Base-by-base conservation (phyloP, 169 alveolate species). In the Plasmodium vinckei region DNA sequence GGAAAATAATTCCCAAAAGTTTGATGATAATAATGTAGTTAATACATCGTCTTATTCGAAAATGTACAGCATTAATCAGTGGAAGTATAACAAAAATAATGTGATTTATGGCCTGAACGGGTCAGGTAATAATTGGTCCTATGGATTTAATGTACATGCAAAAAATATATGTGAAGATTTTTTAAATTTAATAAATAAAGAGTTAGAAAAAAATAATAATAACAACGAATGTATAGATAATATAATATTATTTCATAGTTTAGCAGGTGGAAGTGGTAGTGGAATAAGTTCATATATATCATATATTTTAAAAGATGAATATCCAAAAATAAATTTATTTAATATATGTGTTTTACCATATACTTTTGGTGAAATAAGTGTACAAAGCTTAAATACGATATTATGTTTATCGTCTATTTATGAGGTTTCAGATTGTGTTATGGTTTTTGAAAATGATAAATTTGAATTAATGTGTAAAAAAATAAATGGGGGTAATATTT, bases 241-340 rank as follows among this genome's bases (percentile, higher is more conserved):
- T 19, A 82, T 92, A 17, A n/a, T 92, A 12, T 88, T 92, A 6
- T 87, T 92, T 17, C 93, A 63, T 59, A 92, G 94, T 70, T 47
- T 92, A 47, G 93, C 92, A 0, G 94, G 94, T 13, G 94, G 94
- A 3, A 73, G 93, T 49, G 94, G 94, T 19, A 87, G 93, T 46
- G 94, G 94, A 13, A 60, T 84, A 2, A 92, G 94, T 53, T 67
- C 94, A 9, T 87, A 82, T 44, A 72, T 92, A 1, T 73, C 93
- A 0, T 77, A 68, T 15, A 15, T 92, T 1, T 57, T 92, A n/a
- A 77, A 91, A 23, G 94, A 92, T 42, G 91, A 92, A 68, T 88
- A 59, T 63, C 89, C 93, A 9, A 87, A 87, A 54, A 51, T 47
- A 3, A 73, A 56, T 25, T 63, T 87, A 25, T 27, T 92, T 21